phyloP scores from a whole-genome alignment of 2,329 filamentous ascomycete species.

The Lecanicillium sp. region DNA sequence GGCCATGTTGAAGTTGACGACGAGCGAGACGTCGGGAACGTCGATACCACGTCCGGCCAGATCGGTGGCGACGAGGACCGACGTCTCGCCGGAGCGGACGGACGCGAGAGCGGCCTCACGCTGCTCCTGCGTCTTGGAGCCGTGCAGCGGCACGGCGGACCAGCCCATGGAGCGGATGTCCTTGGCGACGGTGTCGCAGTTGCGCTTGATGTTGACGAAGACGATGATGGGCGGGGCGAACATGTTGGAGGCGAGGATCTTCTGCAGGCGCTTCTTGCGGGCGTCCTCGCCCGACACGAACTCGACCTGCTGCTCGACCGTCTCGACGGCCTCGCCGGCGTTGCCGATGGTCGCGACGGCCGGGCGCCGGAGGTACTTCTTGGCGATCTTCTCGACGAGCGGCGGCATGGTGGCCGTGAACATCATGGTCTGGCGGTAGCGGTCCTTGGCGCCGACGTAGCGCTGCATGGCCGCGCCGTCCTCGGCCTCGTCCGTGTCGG shows the following conservation, averaged over 20 bases:
- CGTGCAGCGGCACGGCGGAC: slow-evolving; percentile 83
- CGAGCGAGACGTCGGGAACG: slow-evolving; percentile 85
- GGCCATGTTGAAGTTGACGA: slow-evolving; percentile 99
- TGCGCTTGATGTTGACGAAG: slow-evolving; percentile 99
- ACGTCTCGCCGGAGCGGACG: slow-evolving; percentile 72
- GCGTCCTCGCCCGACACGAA: slow-evolving; percentile 88
- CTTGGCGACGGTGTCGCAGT: slow-evolving; percentile 89
- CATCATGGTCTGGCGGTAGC: slow-evolving; percentile 99
- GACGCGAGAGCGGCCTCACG: slow-evolving; percentile 85
- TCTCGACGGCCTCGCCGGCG: slow-evolving; percentile 91
- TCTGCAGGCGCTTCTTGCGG: slow-evolving; percentile 89
- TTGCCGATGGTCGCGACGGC: slow-evolving; percentile 95
- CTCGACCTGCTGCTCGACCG: slow-evolving; percentile 94
- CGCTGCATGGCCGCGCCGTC: slow-evolving; percentile 77
- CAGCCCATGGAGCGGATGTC: slow-evolving; percentile 95
- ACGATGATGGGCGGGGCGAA: slow-evolving; percentile 92
- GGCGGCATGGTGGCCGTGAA: slow-evolving; percentile 98
- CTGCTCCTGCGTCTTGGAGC: slow-evolving; percentile 96
- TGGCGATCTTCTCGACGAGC: slow-evolving; percentile 89
- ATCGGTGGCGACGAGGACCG: slow-evolving; percentile 93
- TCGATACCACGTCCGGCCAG: slow-evolving; percentile 96
- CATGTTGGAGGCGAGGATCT: slow-evolving; percentile 75
- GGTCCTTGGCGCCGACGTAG: slow-evolving; percentile 66
- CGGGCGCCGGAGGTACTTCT: slow-evolving; percentile 88
- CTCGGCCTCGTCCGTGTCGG: slow-evolving; percentile 87